A percentile compares a stretch with the other conserved stretches of the same genome.
Evolutionary conservation across 495 filamentous ascomycete species (phyloP).

Genomic region (Bryoglossum gracile): DNA sequence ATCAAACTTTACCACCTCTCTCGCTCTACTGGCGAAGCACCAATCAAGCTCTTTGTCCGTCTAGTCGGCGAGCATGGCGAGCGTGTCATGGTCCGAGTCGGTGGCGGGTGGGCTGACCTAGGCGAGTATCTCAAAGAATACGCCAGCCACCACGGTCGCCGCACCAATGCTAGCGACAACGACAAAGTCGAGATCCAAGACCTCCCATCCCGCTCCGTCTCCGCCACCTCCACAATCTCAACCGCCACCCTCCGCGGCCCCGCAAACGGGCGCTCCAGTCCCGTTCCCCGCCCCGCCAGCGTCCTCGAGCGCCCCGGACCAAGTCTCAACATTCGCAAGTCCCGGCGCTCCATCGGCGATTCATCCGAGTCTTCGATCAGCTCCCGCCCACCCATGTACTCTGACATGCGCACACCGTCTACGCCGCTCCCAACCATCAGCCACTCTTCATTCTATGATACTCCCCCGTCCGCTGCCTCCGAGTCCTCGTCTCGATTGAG

Average conservation of each 20-base stretch:
- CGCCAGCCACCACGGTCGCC: constrained; percentile 74
- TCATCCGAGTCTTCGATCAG: constrained; percentile 1
- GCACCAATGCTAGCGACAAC: constrained; percentile 34
- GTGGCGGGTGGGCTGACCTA: constrained; percentile 93
- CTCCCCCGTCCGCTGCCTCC: constrained; percentile 23
- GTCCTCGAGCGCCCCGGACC: constrained; percentile 31
- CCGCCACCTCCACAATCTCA: constrained; percentile 6
- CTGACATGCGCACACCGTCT: constrained; percentile 10
- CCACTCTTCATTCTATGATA: constrained; percentile 15
- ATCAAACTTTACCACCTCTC: constrained; percentile 91
- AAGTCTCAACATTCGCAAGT: constrained; percentile 42
- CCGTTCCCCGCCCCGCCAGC: constrained; percentile 18
- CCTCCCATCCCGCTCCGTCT: constrained; percentile 30
- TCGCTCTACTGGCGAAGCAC: constrained; percentile 70
- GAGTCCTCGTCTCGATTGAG: constrained; percentile 38
- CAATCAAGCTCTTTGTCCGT: constrained; percentile 88
- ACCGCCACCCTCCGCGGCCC: constrained; percentile 11
- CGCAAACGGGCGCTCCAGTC: constrained; percentile 31
- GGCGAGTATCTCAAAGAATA: constrained; percentile 94
- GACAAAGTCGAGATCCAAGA: constrained; percentile 55
- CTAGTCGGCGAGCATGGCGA: constrained; percentile 85
- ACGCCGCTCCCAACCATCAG: constrained; percentile 13
- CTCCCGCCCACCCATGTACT: no score
- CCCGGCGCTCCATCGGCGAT: constrained; percentile 32
- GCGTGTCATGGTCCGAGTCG: constrained; percentile 94